These are phyloP conservation scores for Boehmeria nivea DNA, from an alignment of 306 rosid genomes.

Conservation along the genomic window DNA sequence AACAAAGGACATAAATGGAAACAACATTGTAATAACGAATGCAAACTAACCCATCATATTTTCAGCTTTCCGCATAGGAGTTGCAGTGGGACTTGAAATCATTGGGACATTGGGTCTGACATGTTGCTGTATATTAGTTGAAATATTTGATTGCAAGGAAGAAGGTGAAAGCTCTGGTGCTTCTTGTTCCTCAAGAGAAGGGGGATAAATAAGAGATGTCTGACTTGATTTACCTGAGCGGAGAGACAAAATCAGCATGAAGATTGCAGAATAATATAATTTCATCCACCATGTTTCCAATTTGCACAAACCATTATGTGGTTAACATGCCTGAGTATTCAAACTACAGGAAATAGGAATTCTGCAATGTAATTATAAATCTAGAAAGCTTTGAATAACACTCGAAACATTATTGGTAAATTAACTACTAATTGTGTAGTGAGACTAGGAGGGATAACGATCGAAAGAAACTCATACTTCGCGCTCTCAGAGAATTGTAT, in stretches of 20 bases:
- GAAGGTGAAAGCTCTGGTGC: conserved; percentile 18
- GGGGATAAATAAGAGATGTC: conserved; percentile 19
- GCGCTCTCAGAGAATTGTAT: conserved; percentile 42
- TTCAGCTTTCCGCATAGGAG: conserved; percentile 13
- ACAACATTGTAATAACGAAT: too few relatives aligned
- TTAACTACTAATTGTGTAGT: background rate
- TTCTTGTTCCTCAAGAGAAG: conserved; percentile 20
- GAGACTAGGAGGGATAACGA: too few relatives aligned
- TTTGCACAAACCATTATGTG: too few relatives aligned
- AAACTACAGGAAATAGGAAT: too few relatives aligned
- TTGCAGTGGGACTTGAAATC: too few relatives aligned
- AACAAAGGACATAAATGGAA: too few relatives aligned
- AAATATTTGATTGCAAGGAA: conserved; percentile 24
- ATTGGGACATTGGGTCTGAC: conserved; percentile 3
- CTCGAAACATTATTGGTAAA: too few relatives aligned
- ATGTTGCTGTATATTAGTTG: conserved; percentile 23
- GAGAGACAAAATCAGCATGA: background rate
- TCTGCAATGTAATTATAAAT: too few relatives aligned
- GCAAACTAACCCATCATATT: conserved; percentile 23
- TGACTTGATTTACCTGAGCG: conserved; percentile 40
- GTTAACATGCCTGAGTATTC: too few relatives aligned
- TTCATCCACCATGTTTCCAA: too few relatives aligned
- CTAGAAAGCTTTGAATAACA: too few relatives aligned
- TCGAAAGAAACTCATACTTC: conserved; percentile 32
- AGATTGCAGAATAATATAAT: too few relatives aligned